These are phyloP conservation scores for Lenwebbia sp. DNA, from an alignment of 345 rosid species.

Conservation along the genomic window DNA sequence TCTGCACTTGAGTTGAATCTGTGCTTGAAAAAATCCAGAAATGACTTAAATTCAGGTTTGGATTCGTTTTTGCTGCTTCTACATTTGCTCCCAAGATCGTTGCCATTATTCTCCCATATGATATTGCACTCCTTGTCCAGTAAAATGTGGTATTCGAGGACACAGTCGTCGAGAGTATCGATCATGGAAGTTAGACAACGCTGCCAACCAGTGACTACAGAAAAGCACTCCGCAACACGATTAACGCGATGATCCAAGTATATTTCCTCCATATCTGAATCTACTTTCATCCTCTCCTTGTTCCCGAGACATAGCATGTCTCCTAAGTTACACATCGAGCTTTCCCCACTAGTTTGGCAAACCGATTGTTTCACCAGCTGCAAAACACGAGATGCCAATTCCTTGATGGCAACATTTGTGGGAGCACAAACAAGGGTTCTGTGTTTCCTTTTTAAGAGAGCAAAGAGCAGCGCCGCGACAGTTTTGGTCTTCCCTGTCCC, in stretches of 20 bases:
- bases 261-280: constrained; percentile 1
- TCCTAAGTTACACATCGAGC: neutral
- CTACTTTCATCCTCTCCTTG: neutral
- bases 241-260: constrained; percentile 10
- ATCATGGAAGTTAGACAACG: neutral
- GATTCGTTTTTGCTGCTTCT: neutral
- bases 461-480: neutral
- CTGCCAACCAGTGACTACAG: constrained; percentile 5
- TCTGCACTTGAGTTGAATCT: neutral
- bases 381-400: constrained; percentile 12
- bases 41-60: neutral
- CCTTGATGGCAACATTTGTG: constrained; percentile 7
- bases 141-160: neutral
- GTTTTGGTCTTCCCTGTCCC: constrained; percentile 16
- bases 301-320: constrained; percentile 11
- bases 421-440: constrained; percentile 14
- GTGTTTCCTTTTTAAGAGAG: constrained; percentile 1
- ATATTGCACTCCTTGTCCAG: neutral
- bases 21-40: neutral
- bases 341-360: neutral
- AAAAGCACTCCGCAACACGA: constrained; percentile 5
- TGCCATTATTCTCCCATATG: neutral
- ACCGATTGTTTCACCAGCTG: constrained; percentile 1
- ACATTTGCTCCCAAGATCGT: neutral
- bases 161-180: neutral